Conservation (phyloP, 371 early-diverging fungal genomes). For the Choanephora cucurbitarum region DNA sequence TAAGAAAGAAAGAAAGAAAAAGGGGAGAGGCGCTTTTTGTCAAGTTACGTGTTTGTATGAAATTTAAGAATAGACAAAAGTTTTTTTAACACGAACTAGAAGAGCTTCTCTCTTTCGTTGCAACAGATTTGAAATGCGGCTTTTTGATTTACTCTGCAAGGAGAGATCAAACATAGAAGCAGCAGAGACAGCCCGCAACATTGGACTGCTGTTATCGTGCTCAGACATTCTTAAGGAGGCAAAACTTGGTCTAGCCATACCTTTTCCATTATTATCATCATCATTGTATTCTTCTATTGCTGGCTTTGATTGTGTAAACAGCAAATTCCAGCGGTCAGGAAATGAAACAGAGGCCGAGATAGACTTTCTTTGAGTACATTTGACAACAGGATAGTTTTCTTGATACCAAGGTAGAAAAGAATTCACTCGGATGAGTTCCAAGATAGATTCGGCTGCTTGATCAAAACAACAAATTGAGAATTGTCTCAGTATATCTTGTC, state of each 20-base stretch:
- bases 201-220: neutral
- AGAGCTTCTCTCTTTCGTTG: slow-evolving; percentile 15
- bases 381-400: neutral
- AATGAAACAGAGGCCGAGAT: slow-evolving; percentile 15
- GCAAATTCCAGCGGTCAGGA: slow-evolving; percentile 7
- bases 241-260: slow-evolving; percentile 14
- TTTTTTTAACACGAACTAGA: slow-evolving; percentile 14
- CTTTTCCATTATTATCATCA: neutral
- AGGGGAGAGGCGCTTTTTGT: too few relatives aligned
- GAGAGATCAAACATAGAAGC: slow-evolving; percentile 3
- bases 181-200: neutral
- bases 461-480: slow-evolving; percentile 22
- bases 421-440: slow-evolving; percentile 40
- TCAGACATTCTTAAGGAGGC: slow-evolving; percentile 10
- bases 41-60: slow-evolving; percentile 3
- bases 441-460: slow-evolving; percentile 30
- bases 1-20: slow-evolving; percentile 6
- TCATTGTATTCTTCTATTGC: too few relatives aligned
- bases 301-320: neutral
- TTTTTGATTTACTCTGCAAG: neutral
- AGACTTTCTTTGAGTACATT: slow-evolving; percentile 10
- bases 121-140: neutral
- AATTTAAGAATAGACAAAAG: slow-evolving; percentile 4
- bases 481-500: slow-evolving; percentile 29
- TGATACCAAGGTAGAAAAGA: slow-evolving; percentile 22